phyloP scores from a whole-genome alignment of 331 rosid species.

The Pyrus hybrid region DNA sequence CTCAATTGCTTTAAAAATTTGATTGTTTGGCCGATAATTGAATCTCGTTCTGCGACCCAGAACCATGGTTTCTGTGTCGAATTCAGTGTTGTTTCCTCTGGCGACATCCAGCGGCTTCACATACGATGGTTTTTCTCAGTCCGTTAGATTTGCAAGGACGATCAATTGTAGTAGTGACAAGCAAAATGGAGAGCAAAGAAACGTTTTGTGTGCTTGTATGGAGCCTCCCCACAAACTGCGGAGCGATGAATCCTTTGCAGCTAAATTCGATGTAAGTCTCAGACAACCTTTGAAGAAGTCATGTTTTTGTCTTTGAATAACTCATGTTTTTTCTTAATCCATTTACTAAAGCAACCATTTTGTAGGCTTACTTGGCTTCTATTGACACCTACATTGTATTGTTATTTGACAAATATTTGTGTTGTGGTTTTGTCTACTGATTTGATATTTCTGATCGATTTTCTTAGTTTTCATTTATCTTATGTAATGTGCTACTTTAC shows the following conservation, averaged over 20 bases:
- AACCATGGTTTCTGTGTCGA: constrained; percentile 54
- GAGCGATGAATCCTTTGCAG: constrained; percentile 48
- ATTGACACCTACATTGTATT: background rate
- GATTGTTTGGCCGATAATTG: background rate
- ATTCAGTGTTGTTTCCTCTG: constrained; percentile 37
- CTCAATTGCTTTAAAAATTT: background rate
- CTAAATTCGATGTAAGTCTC: constrained; percentile 50
- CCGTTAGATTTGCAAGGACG: constrained; percentile 20
- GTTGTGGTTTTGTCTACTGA: background rate
- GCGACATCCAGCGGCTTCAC: constrained; percentile 21
- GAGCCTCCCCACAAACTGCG: constrained; percentile 63
- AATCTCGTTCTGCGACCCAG: constrained; percentile 3
- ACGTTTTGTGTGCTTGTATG: constrained; percentile 65
- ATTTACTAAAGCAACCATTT: background rate
- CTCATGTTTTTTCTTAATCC: too few relatives aligned
- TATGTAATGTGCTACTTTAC: too few relatives aligned
- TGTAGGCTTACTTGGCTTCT: background rate
- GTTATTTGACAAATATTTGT: background rate
- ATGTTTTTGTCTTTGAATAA: background rate
- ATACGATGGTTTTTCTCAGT: constrained; percentile 22
- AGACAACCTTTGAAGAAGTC: background rate
- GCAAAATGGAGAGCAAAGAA: constrained; percentile 30
- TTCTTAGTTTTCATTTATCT: too few relatives aligned
- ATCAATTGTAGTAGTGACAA: constrained; percentile 10
- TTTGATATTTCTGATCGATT: too few relatives aligned